Conservation (phyloP, 768 basidiomycete genomes). For the Sistotremastrum niveocremeum region DNA sequence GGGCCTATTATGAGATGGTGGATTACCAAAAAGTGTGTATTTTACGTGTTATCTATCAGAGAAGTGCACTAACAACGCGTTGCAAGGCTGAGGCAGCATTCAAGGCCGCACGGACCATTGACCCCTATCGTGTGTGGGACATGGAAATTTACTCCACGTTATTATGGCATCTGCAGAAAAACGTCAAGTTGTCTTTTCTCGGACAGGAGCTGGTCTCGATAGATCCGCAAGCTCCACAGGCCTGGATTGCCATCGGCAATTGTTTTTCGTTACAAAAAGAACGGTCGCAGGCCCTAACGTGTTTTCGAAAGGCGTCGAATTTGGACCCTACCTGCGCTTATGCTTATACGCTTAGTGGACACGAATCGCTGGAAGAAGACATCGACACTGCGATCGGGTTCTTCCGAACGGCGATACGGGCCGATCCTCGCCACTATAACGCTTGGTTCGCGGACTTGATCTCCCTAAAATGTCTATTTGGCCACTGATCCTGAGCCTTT, state of each 20-base stretch:
- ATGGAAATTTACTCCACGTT: slow-evolving; percentile 97
- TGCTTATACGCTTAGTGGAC: slow-evolving; percentile 91
- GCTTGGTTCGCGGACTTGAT: slow-evolving; percentile 62
- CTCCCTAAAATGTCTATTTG: slow-evolving; percentile 2
- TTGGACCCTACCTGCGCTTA: slow-evolving; percentile 87
- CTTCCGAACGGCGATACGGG: slow-evolving; percentile 84
- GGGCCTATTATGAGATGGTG: slow-evolving; percentile 79
- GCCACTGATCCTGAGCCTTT: slow-evolving; percentile 21
- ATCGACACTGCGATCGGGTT: slow-evolving; percentile 82
- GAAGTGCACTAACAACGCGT: slow-evolving; percentile 9
- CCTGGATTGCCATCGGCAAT: slow-evolving; percentile 97
- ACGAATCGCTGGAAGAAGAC: slow-evolving; percentile 95
- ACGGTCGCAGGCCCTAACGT: slow-evolving; percentile 81
- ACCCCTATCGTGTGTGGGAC: slow-evolving; percentile 83
- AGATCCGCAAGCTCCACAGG: slow-evolving; percentile 66
- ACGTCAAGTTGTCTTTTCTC: slow-evolving; percentile 77
- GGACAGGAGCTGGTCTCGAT: slow-evolving; percentile 86
- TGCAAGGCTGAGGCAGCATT: slow-evolving; percentile 82
- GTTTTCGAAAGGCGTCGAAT: slow-evolving; percentile 85
- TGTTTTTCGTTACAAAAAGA: slow-evolving; percentile 92
- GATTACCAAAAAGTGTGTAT: slow-evolving; percentile 78
- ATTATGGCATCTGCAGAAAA: slow-evolving; percentile 85
- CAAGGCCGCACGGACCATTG: slow-evolving; percentile 60
- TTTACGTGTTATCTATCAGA: not conserved
- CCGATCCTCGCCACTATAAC: slow-evolving; percentile 90